A percentile compares a stretch with the other conserved stretches of the same genome.
These are phyloP conservation scores for Schwanniomyces sp. DNA, from an alignment of 805 yeast genomes.

Conservation along the genomic window DNA sequence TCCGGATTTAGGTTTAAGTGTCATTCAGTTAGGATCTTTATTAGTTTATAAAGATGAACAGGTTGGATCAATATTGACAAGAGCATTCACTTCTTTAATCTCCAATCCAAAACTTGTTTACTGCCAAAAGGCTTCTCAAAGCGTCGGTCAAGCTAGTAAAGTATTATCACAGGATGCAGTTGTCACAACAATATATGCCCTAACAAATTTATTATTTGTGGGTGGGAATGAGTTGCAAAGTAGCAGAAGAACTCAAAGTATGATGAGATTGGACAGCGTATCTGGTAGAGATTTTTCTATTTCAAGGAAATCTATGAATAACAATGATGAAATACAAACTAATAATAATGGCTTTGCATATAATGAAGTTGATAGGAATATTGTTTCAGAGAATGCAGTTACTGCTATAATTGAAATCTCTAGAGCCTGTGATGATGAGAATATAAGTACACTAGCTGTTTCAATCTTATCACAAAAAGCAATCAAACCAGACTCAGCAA, in stretches of 20 bases:
- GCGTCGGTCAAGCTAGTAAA: slow-evolving; percentile 66
- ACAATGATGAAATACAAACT: not conserved
- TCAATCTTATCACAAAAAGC: slow-evolving; percentile 82
- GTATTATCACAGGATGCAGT: slow-evolving; percentile 77
- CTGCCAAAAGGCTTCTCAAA: slow-evolving; percentile 53
- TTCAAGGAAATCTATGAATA: slow-evolving; percentile 6
- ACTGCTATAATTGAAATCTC: slow-evolving; percentile 68
- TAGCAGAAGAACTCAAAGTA: slow-evolving; percentile 27
- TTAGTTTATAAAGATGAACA: slow-evolving; percentile 44
- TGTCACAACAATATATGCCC: slow-evolving; percentile 79
- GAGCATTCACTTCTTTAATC: slow-evolving; percentile 52
- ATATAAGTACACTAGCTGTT: slow-evolving; percentile 74
- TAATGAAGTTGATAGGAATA: slow-evolving; percentile 31
- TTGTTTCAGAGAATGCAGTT: slow-evolving; percentile 64
- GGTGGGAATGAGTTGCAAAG: slow-evolving; percentile 41
- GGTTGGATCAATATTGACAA: slow-evolving; percentile 39
- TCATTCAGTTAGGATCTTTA: slow-evolving; percentile 57
- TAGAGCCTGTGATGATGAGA: slow-evolving; percentile 62
- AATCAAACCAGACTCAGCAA: slow-evolving; percentile 44
- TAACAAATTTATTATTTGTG: slow-evolving; percentile 69
- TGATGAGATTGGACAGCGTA: slow-evolving; percentile 18
- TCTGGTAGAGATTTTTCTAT: slow-evolving; percentile 11
- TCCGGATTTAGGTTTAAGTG: slow-evolving; percentile 48
- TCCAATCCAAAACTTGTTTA: slow-evolving; percentile 54
- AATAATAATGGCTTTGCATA: slow-evolving; percentile 10